These are phyloP conservation scores for Globisporangium camurandrum DNA, from an alignment of 352 stramenopile genomes.

Conservation along the genomic window DNA sequence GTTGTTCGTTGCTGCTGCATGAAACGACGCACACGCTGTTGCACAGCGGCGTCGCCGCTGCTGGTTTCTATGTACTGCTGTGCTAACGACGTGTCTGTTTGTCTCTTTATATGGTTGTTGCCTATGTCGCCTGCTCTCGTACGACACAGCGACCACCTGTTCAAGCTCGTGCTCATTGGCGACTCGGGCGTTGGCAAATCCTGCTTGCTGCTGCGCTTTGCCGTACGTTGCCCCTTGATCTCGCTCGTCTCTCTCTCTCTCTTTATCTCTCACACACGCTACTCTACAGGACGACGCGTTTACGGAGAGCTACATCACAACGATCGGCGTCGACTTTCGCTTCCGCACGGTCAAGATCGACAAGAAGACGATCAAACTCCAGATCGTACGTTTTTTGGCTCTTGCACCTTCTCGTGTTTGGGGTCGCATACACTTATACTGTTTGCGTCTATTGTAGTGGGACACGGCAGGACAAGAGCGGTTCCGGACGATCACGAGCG, in stretches of 20 bases:
- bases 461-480: slow-evolving; percentile 98
- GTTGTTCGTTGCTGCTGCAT: slow-evolving; percentile 9
- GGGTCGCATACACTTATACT: background rate
- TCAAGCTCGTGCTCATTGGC: slow-evolving; percentile 98
- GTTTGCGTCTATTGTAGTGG: slow-evolving; percentile 56
- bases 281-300: slow-evolving; percentile 91
- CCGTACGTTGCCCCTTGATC: slow-evolving; percentile 44
- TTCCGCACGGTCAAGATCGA: slow-evolving; percentile 98
- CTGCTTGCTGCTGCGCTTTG: slow-evolving; percentile 96
- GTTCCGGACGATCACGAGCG: slow-evolving; percentile 98
- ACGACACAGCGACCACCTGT: slow-evolving; percentile 94
- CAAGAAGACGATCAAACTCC: slow-evolving; percentile 97
- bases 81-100: background rate
- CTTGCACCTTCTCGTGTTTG: background rate
- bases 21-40: slow-evolving; percentile 10
- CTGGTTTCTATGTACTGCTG: slow-evolving; percentile 2
- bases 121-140: too few relatives aligned
- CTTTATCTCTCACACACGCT: background rate
- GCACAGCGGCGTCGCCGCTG: slow-evolving; percentile 3
- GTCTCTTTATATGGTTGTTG: background rate
- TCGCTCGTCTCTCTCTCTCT: background rate
- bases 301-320: slow-evolving; percentile 97
- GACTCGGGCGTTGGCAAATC: slow-evolving; percentile 98
- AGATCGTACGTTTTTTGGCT: slow-evolving; percentile 87
- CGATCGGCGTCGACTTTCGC: slow-evolving; percentile 92